phyloP scores from a whole-genome alignment of 1,284 basidiomycete genomes.

The Naganishia albida region DNA sequence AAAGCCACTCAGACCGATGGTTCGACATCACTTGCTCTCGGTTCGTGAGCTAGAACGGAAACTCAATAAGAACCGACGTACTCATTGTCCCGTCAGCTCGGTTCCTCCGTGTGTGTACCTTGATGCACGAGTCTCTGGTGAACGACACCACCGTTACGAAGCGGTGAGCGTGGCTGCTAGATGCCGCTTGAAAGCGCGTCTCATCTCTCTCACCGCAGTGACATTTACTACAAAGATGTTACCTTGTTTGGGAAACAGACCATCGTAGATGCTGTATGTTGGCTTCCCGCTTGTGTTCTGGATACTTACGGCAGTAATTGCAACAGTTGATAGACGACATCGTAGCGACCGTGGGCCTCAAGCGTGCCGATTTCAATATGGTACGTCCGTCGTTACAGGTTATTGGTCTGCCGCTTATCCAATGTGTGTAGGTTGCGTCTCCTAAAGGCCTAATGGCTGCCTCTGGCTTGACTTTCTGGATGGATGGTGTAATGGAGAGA shows the following conservation, averaged over 20 bases:
- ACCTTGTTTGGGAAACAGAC: constrained; percentile 71
- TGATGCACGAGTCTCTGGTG: constrained; percentile 65
- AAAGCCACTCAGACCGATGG: constrained; percentile 16
- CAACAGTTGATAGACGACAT: constrained; percentile 80
- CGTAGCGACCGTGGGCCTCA: constrained; percentile 72
- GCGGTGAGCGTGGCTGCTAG: constrained; percentile 56
- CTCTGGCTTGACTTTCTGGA: constrained; percentile 63
- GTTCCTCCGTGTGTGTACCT: constrained; percentile 63
- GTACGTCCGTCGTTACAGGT: constrained; percentile 56
- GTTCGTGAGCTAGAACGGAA: background rate
- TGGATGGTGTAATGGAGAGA: constrained; percentile 56
- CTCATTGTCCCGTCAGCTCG: constrained; percentile 59
- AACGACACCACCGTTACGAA: constrained; percentile 65
- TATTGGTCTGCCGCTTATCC: constrained; percentile 18
- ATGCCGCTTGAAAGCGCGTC: background rate
- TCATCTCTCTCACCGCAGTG: constrained; percentile 56
- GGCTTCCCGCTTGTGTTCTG: background rate
- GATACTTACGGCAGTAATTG: background rate
- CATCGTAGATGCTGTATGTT: constrained; percentile 68
- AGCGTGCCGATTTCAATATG: constrained; percentile 74
- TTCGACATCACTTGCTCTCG: constrained; percentile 4
- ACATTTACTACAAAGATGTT: constrained; percentile 83
- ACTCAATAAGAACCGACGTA: background rate
- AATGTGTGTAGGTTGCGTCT: constrained; percentile 67
- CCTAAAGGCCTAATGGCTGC: constrained; percentile 83